A percentile compares a stretch with the other conserved stretches of the same genome.
These are phyloP conservation scores for Nissolia schottii DNA, from an alignment of 306 rosid species.

Conservation along the genomic window DNA sequence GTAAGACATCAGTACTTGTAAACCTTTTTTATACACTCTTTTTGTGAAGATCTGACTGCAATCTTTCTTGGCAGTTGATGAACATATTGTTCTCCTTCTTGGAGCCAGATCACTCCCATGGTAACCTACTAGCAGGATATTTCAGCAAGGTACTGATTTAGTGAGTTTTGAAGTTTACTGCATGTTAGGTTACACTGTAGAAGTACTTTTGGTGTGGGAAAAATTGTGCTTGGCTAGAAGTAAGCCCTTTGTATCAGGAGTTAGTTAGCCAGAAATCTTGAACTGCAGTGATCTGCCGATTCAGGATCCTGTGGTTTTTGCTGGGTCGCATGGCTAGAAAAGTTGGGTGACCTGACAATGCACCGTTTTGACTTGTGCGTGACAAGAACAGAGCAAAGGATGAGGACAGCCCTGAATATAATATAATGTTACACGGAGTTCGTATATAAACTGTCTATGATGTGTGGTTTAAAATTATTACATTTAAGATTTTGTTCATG, in stretches of 20 bases:
- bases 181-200: neutral
- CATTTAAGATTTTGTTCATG: neutral
- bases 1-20: constrained; percentile 40
- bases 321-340: neutral
- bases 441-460: neutral
- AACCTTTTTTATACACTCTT: neutral
- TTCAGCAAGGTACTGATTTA: constrained; percentile 82
- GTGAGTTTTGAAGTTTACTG: constrained; percentile 15
- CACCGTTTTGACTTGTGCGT: neutral
- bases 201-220: constrained; percentile 1
- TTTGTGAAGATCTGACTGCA: constrained; percentile 31
- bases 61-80: constrained; percentile 77
- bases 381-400: neutral
- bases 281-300: neutral
- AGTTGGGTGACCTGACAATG: neutral
- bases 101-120: constrained; percentile 72
- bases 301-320: neutral
- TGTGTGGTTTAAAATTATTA: neutral
- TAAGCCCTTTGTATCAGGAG: neutral
- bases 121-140: constrained; percentile 91
- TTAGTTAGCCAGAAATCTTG: neutral
- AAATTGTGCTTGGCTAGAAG: neutral
- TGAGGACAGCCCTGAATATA: neutral
- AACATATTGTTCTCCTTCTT: constrained; percentile 83
- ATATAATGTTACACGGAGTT: neutral